Evolutionary conservation across 148 eudicot genomes (phyloP).

Genomic region (Diospyros kaki): DNA sequence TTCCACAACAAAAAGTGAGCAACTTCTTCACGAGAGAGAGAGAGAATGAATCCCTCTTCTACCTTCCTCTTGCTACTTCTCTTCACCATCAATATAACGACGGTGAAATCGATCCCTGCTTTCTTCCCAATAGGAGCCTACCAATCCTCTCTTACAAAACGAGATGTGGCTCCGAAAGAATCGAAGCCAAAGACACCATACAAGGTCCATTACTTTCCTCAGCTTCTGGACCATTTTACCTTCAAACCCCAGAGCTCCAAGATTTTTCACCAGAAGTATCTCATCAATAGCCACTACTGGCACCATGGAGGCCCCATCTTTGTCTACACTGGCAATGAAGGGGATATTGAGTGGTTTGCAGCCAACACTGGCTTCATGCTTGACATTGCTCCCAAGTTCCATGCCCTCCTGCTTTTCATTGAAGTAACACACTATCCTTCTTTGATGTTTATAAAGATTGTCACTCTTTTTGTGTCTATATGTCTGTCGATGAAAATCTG

Average conservation of each 20-base stretch:
- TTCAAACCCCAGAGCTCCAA: conserved; percentile 34
- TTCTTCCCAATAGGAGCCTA: conserved; percentile 25
- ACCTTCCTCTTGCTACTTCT: conserved; percentile 17
- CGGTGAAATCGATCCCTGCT: conserved; percentile 17
- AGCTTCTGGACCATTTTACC: conserved; percentile 38
- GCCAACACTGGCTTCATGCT: conserved; percentile 42
- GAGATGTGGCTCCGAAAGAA: neutral
- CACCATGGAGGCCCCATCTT: conserved; percentile 38
- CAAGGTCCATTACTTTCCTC: conserved; percentile 37
- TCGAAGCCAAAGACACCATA: conserved; percentile 25
- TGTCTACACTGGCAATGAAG: conserved; percentile 47
- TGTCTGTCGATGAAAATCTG: neutral
- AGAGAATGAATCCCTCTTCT: conserved; percentile 11
- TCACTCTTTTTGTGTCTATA: neutral
- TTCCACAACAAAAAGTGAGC: too few species aligned
- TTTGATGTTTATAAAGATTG: conserved; percentile 1
- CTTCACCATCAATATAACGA: conserved; percentile 12
- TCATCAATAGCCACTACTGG: conserved; percentile 32
- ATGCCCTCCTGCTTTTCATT: conserved; percentile 42
- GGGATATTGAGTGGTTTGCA: conserved; percentile 45
- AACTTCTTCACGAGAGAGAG: neutral
- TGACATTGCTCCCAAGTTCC: conserved; percentile 48
- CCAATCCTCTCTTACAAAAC: conserved; percentile 18
- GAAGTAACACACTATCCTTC: conserved; percentile 22
- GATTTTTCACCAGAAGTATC: conserved; percentile 44